Evolutionary conservation across 2,329 filamentous ascomycete genomes (phyloP).

Genomic region (Trichoderma cornu-damae): DNA sequence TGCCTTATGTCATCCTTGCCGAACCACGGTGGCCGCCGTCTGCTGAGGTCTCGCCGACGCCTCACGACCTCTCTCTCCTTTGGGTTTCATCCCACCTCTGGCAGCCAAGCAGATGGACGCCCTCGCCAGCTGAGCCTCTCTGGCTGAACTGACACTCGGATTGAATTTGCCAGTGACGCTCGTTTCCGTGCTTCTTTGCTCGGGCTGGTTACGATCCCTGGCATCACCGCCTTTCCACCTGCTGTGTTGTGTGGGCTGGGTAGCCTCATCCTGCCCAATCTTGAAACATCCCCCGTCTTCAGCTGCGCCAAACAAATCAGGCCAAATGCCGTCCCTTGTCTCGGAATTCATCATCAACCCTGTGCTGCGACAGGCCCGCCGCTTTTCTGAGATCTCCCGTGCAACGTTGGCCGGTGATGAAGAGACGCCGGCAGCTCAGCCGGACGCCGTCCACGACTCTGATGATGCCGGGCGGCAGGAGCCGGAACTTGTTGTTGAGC

Average conservation of each 20-base stretch:
- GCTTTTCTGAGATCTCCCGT: conserved; percentile 51
- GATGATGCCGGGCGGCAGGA: conserved; percentile 19
- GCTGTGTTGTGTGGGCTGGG: not conserved
- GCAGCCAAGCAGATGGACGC: conserved; percentile 2
- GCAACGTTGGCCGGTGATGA: conserved; percentile 35
- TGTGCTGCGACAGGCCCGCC: conserved; percentile 60
- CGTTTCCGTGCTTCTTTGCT: not conserved
- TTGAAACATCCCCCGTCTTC: conserved; percentile 1
- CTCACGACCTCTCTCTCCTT: not conserved
- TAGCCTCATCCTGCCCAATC: conserved; percentile 5
- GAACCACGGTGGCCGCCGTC: not conserved
- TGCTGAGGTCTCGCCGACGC: conserved; percentile 1
- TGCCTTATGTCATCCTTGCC: conserved; percentile 21
- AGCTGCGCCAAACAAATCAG: conserved; percentile 4
- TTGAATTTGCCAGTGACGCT: not conserved
- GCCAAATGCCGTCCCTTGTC: conserved; percentile 56
- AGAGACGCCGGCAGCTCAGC: conserved; percentile 24
- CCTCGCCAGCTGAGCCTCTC: not conserved
- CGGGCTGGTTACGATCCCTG: not conserved
- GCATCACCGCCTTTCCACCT: conserved; percentile 4
- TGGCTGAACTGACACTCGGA: not conserved
- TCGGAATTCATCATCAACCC: conserved; percentile 62
- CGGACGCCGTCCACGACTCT: conserved; percentile 28
- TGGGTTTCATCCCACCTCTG: not conserved
- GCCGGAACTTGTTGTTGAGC: conserved; percentile 24